Evolutionary conservation across 2,329 filamentous ascomycete species (phyloP).

Genomic region (Colletotrichum orbiculare): DNA sequence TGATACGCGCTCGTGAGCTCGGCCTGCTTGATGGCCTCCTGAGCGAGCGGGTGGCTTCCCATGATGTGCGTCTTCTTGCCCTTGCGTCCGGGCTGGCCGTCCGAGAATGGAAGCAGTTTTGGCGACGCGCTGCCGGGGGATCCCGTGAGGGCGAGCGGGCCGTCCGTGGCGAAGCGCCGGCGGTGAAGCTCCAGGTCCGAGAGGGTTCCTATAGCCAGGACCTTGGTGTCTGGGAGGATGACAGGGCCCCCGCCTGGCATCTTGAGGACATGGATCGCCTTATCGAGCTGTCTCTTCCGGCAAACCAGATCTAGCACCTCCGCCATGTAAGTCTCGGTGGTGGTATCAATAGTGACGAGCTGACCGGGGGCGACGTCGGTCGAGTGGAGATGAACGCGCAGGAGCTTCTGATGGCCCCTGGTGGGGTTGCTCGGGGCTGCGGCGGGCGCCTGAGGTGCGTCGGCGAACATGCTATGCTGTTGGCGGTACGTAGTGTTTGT

Average conservation of each 20-base stretch:
- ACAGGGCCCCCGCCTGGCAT: conserved; percentile 79
- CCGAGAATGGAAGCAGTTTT: conserved; percentile 67
- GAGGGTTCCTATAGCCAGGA: conserved; percentile 81
- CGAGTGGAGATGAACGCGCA: conserved; percentile 78
- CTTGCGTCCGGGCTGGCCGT: conserved; percentile 55
- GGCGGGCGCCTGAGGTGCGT: conserved; percentile 63
- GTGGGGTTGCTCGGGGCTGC: conserved; percentile 52
- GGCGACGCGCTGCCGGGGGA: conserved; percentile 78
- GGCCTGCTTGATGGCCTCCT: conserved; percentile 69
- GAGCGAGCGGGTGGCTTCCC: conserved; percentile 74
- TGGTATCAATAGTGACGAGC: conserved; percentile 79
- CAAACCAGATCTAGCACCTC: conserved; percentile 85
- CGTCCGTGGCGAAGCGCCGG: conserved; percentile 80
- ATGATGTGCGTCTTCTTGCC: conserved; percentile 63
- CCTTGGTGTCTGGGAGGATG: conserved; percentile 80
- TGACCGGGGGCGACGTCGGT: conserved; percentile 78
- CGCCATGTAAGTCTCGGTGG: conserved; percentile 84
- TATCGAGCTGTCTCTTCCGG: conserved; percentile 81
- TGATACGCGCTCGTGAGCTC: conserved; percentile 69
- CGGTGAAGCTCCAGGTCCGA: conserved; percentile 81
- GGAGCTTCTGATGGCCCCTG: conserved; percentile 75
- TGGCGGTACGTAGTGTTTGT: conserved; percentile 69
- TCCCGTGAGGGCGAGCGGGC: conserved; percentile 73
- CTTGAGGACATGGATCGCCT: conserved; percentile 82
- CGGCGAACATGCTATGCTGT: conserved; percentile 64